Evolutionary conservation across 441 rosid species (phyloP).

Genomic region (Capsella rubella): DNA sequence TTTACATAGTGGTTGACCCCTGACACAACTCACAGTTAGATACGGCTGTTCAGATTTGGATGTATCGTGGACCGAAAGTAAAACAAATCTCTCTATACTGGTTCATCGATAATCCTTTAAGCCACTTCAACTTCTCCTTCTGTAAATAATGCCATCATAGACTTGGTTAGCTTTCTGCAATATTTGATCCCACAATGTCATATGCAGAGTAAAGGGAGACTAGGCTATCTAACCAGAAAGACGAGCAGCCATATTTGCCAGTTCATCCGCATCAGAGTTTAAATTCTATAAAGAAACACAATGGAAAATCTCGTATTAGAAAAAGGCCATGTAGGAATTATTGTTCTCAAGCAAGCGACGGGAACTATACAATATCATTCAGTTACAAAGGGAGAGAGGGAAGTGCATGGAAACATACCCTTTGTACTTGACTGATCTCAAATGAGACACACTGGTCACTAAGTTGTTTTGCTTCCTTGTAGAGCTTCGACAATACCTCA

Average conservation of each 20-base stretch:
- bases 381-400: background rate
- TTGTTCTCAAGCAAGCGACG: constrained; percentile 11
- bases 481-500: constrained; percentile 52
- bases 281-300: constrained; percentile 46
- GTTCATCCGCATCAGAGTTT: constrained; percentile 80
- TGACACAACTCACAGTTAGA: constrained; percentile 72
- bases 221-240: constrained; percentile 66
- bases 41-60: constrained; percentile 53
- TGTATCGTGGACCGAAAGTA: background rate
- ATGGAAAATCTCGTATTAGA: constrained; percentile 18
- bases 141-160: constrained; percentile 43
- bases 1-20: constrained; percentile 79
- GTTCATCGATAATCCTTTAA: constrained; percentile 25
- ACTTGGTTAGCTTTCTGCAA: constrained; percentile 8
- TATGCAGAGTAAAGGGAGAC: constrained; percentile 3
- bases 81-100: constrained; percentile 22
- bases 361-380: background rate
- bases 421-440: constrained; percentile 74
- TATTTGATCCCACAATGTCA: background rate
- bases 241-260: constrained; percentile 68
- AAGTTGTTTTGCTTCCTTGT: constrained; percentile 60
- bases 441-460: constrained; percentile 60
- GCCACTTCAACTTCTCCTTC: constrained; percentile 76
- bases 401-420: constrained; percentile 53
- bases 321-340: background rate